These are phyloP conservation scores for Macrolepiota albuminosa DNA, from an alignment of 768 basidiomycete species.

Conservation along the genomic window DNA sequence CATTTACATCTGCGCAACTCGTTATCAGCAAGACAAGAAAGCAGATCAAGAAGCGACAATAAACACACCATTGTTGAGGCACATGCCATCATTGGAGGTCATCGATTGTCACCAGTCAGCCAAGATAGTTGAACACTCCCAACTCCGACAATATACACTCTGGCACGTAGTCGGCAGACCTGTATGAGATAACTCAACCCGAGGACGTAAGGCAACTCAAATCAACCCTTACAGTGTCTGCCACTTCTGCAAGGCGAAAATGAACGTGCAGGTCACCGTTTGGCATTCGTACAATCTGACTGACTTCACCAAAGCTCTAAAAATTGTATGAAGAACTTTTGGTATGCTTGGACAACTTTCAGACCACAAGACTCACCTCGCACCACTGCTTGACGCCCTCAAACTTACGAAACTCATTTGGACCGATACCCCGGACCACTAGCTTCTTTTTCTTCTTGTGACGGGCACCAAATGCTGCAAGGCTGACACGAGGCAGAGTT, in stretches of 20 bases:
- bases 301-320: constrained; percentile 73
- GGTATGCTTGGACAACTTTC: background rate
- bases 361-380: constrained; percentile 41
- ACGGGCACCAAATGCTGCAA: constrained; percentile 36
- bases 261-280: constrained; percentile 78
- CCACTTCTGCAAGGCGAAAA: constrained; percentile 71
- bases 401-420: constrained; percentile 55
- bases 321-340: background rate
- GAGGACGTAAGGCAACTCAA: background rate
- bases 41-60: background rate
- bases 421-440: constrained; percentile 63
- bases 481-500: constrained; percentile 28
- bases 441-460: constrained; percentile 55
- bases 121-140: constrained; percentile 79
- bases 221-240: constrained; percentile 59
- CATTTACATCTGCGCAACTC: constrained; percentile 2
- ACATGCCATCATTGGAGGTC: constrained; percentile 5
- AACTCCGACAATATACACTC: constrained; percentile 67
- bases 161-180: constrained; percentile 78
- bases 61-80: constrained; percentile 1
- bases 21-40: background rate
- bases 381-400: constrained; percentile 74
- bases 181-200: constrained; percentile 20
- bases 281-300: constrained; percentile 65
- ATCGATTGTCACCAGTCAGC: constrained; percentile 52